phyloP scores from a whole-genome alignment of 2,329 filamentous ascomycete genomes.

The Botrytis hyacinthi region DNA sequence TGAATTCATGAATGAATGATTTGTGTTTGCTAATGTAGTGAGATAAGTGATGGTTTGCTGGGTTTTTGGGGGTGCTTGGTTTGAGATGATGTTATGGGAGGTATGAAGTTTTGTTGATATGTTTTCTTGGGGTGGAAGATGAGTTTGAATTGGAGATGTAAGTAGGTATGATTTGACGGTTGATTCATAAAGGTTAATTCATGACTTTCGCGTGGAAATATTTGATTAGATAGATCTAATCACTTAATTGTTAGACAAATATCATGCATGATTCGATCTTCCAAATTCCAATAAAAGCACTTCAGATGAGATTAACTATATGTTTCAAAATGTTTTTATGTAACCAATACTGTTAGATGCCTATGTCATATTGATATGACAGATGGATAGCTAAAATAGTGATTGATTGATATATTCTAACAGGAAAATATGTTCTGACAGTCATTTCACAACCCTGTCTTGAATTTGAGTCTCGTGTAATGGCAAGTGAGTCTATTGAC shows the following conservation, averaged over 20 bases:
- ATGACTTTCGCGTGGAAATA: no score
- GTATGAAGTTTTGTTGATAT: neutral
- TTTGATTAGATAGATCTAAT: neutral
- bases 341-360: neutral
- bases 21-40: neutral
- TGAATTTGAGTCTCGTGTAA: neutral
- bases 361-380: neutral
- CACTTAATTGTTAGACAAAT: no score
- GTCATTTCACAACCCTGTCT: neutral
- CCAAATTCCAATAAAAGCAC: neutral
- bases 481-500: neutral
- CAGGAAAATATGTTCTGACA: neutral
- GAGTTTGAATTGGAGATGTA: no score
- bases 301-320: neutral
- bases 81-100: neutral
- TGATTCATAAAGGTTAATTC: no score
- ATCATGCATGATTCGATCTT: neutral
- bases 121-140: neutral
- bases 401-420: no score
- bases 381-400: neutral
- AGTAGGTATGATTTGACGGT: no score
- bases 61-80: neutral
- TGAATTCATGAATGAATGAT: neutral
- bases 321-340: neutral
- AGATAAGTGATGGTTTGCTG: neutral